Percentiles rank a stretch among this genome's conserved stretches.
Conservation (phyloP, 495 filamentous ascomycete species). For the Penicillium riverlandense region DNA sequence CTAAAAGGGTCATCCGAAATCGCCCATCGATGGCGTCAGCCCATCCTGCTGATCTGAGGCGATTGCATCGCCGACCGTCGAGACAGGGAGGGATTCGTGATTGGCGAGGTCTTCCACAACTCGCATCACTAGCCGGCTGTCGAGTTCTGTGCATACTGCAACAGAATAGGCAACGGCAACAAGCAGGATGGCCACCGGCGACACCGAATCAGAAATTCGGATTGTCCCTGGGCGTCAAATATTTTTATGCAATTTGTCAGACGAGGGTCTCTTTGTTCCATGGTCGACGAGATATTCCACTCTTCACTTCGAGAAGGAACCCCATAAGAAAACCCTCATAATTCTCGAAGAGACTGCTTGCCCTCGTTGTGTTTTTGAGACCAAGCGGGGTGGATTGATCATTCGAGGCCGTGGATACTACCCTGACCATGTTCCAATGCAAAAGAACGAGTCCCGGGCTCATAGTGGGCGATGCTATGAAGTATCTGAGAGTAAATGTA, state of each 20-base stretch:
- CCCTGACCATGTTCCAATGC: constrained; percentile 7
- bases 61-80: neutral
- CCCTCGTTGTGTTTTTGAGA: constrained; percentile 16
- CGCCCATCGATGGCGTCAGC: constrained; percentile 12
- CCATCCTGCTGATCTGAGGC: constrained; percentile 10
- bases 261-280: neutral
- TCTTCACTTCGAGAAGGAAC: neutral
- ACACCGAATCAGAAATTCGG: constrained; percentile 7
- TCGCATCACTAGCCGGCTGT: too few relatives aligned
- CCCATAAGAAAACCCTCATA: constrained; percentile 1
- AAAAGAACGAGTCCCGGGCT: too few relatives aligned
- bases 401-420: neutral
- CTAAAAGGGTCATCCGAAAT: constrained; percentile 1
- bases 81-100: too few relatives aligned
- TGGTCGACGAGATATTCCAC: constrained; percentile 12
- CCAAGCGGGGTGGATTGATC: constrained; percentile 11
- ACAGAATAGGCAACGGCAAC: constrained; percentile 6
- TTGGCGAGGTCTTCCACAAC: too few relatives aligned
- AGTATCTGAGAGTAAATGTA: neutral
- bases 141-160: neutral
- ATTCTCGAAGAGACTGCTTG: constrained; percentile 8
- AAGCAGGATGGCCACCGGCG: constrained; percentile 9
- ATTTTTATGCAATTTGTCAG: constrained; percentile 9
- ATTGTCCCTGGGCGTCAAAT: neutral
- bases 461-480: too few relatives aligned